These are phyloP conservation scores for Hyaloperonospora arabidopsidis DNA, from an alignment of 352 stramenopile species.

Conservation along the genomic window DNA sequence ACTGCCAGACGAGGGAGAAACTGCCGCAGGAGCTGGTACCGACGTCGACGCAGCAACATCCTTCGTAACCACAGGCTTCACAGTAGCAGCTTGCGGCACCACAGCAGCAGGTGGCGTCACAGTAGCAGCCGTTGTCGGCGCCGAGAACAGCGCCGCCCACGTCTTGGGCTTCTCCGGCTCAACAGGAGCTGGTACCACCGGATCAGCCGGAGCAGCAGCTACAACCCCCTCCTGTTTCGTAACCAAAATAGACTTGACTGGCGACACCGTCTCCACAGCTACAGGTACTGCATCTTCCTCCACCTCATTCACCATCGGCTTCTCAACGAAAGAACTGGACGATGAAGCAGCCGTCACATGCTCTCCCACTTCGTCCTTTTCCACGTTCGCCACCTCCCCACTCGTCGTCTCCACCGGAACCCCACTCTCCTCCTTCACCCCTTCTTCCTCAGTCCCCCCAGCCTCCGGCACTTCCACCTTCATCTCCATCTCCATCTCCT, in stretches of 20 bases:
- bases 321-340: not conserved
- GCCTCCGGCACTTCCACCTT: slow-evolving; percentile 30
- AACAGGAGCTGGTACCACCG: slow-evolving; percentile 17
- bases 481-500: slow-evolving; percentile 6
- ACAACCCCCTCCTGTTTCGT: slow-evolving; percentile 30
- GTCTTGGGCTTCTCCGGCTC: slow-evolving; percentile 32
- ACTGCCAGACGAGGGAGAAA: slow-evolving; percentile 13
- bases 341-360: slow-evolving; percentile 6
- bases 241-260: not conserved
- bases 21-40: slow-evolving; percentile 13
- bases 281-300: slow-evolving; percentile 1
- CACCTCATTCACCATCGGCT: slow-evolving; percentile 15
- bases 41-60: slow-evolving; percentile 16
- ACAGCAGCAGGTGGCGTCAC: slow-evolving; percentile 16
- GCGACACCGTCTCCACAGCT: slow-evolving; percentile 15
- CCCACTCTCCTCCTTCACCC: slow-evolving; percentile 14
- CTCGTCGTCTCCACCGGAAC: slow-evolving; percentile 19
- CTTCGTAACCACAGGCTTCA: slow-evolving; percentile 56
- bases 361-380: slow-evolving; percentile 23
- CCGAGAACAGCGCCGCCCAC: slow-evolving; percentile 28
- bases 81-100: slow-evolving; percentile 11
- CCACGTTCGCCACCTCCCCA: slow-evolving; percentile 11
- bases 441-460: slow-evolving; percentile 4
- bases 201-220: slow-evolving; percentile 18
- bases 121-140: slow-evolving; percentile 12